Percentiles rank a stretch among this genome's conserved stretches.
These are phyloP conservation scores for Boletus coccyginus DNA, from an alignment of 768 basidiomycete genomes.

Conservation along the genomic window DNA sequence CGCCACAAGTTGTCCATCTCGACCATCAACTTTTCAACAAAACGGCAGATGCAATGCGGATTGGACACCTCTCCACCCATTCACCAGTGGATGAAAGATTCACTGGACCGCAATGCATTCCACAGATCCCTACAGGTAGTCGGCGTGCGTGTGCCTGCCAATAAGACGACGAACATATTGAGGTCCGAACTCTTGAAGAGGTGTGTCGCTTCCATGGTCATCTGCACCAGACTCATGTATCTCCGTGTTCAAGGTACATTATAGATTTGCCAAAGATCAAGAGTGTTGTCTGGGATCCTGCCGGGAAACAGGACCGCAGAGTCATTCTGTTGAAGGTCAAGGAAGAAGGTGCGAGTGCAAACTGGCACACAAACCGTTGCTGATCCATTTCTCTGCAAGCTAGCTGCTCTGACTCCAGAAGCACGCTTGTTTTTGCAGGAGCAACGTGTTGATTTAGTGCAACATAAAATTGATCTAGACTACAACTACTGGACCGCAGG, in stretches of 20 bases:
- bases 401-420: slow-evolving; percentile 65
- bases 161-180: slow-evolving; percentile 52
- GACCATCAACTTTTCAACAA: neutral
- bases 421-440: slow-evolving; percentile 52
- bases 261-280: slow-evolving; percentile 69
- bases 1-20: slow-evolving; percentile 3
- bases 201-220: slow-evolving; percentile 37
- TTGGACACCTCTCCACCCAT: slow-evolving; percentile 44
- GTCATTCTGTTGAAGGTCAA: slow-evolving; percentile 66
- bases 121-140: slow-evolving; percentile 63
- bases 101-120: slow-evolving; percentile 66
- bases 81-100: slow-evolving; percentile 48
- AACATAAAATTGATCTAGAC: slow-evolving; percentile 60
- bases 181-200: slow-evolving; percentile 56
- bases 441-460: slow-evolving; percentile 55
- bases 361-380: neutral
- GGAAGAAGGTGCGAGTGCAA: slow-evolving; percentile 50
- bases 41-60: slow-evolving; percentile 15
- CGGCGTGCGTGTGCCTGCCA: slow-evolving; percentile 60
- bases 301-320: slow-evolving; percentile 46
- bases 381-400: slow-evolving; percentile 36
- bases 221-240: slow-evolving; percentile 8
- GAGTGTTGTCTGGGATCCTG: slow-evolving; percentile 52
- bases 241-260: slow-evolving; percentile 43
- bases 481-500: slow-evolving; percentile 92